These are phyloP conservation scores for Xanthoceras sorbifolium DNA, from an alignment of 345 rosid genomes.

Conservation along the genomic window DNA sequence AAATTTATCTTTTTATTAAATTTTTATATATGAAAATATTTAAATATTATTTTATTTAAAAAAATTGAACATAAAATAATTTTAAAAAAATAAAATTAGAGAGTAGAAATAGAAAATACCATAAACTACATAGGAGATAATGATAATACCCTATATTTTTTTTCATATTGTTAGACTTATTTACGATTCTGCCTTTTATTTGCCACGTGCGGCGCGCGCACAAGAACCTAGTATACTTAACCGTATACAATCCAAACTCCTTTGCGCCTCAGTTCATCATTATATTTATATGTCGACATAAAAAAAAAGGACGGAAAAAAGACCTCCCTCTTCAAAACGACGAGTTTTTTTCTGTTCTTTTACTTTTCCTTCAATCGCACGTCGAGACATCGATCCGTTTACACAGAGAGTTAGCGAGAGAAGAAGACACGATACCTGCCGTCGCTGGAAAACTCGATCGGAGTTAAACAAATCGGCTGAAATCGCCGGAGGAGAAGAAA, in stretches of 20 bases:
- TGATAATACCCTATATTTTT: no score
- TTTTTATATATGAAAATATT: no score
- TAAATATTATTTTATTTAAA: no score
- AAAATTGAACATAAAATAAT: no score
- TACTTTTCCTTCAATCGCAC: constrained; percentile 21
- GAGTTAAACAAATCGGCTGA: background rate
- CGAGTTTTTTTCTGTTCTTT: constrained; percentile 10
- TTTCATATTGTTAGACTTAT: no score
- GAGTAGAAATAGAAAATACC: no score
- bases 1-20: no score
- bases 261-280: constrained; percentile 10
- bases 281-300: constrained; percentile 43
- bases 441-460: constrained; percentile 21
- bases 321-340: constrained; percentile 19
- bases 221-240: background rate
- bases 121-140: no score
- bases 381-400: constrained; percentile 15
- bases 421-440: background rate
- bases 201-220: background rate
- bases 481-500: background rate
- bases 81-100: no score
- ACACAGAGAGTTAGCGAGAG: background rate
- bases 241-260: background rate
- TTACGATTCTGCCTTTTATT: background rate
- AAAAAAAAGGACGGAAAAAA: background rate